Base-by-base conservation (phyloP, 768 basidiomycete genomes). In the Tulasnella sp. region DNA sequence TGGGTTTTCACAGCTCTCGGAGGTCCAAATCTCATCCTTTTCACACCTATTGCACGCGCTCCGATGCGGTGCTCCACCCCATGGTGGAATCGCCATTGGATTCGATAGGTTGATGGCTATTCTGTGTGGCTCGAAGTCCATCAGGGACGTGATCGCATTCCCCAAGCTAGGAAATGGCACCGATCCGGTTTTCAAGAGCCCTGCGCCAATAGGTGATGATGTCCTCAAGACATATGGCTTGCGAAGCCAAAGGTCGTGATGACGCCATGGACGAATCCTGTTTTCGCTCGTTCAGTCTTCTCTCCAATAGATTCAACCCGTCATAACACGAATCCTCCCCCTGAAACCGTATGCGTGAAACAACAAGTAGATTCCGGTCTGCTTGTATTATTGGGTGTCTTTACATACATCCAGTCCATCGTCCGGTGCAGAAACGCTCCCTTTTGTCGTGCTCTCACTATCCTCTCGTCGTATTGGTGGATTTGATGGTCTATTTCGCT, bases 131-230 rank as follows among this genome's bases (percentile, higher is more conserved):
- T 80, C 90, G 3, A 78, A 80, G 61, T 91, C 91, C 41, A 97
- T 97, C 65, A 80, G 91, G 62, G 92, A 96, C 67, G 94, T 97
- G 64, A 95, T 97, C 64, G 94, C 94, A 19, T 97, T 97, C 75
- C 94, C 94, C 8, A 97, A 97, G 76, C 86, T 87, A 7, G 80
- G 82, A 42, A 80, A 74, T 61, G 93, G 94, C 4, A 79, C 82
- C 23, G 94, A 97, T 72, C 80, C 84, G 44, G 80, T 95, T 41
- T 93, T 96, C 77, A 86, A 82, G 72, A 91, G 90, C 71, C 94
- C 94, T 42, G 82, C 88, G 11, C 66, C 78, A 17, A 76, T 83
- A 58, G 67, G 69, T 58, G 68, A 72, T 23, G 76, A 79, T 32
- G 73, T 79, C 32, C 72, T 91, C 55, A 47, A 34, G 38, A 26